These are phyloP conservation scores for Cichorium intybus DNA, from an alignment of 140 eudicot species.

Conservation along the genomic window DNA sequence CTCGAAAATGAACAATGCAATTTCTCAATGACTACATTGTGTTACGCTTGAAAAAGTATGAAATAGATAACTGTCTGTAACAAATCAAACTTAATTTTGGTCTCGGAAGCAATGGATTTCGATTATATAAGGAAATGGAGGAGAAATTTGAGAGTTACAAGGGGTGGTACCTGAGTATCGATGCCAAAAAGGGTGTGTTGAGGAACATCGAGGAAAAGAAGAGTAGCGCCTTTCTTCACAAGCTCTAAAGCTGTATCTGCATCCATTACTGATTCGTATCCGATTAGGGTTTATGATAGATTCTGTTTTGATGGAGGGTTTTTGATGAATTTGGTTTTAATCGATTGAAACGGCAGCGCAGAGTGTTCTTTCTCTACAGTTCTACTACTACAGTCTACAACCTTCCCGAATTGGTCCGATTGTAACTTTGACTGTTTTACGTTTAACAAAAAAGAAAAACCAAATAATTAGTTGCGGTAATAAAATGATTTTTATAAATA, in stretches of 20 bases:
- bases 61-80: constrained; percentile 3
- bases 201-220: constrained; percentile 86
- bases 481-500: no score
- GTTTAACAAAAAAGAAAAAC: no score
- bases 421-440: no score
- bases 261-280: constrained; percentile 43
- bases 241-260: constrained; percentile 59
- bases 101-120: no score
- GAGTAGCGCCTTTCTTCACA: constrained; percentile 62
- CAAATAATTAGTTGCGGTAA: no score
- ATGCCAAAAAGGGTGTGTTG: constrained; percentile 75
- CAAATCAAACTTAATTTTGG: not conserved
- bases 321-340: not conserved
- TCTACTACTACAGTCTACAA: not conserved
- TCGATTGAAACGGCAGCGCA: not conserved
- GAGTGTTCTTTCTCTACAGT: no score
- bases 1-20: constrained; percentile 3
- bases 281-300: not conserved
- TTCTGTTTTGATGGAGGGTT: not conserved
- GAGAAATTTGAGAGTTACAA: not conserved
- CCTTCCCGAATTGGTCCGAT: constrained; percentile 6
- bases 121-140: not conserved
- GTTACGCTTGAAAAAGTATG: not conserved
- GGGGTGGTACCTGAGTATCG: constrained; percentile 68
- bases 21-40: not conserved